These are phyloP conservation scores for Clonostachys sp. DNA, from an alignment of 2,329 filamentous ascomycete species.

Conservation along the genomic window DNA sequence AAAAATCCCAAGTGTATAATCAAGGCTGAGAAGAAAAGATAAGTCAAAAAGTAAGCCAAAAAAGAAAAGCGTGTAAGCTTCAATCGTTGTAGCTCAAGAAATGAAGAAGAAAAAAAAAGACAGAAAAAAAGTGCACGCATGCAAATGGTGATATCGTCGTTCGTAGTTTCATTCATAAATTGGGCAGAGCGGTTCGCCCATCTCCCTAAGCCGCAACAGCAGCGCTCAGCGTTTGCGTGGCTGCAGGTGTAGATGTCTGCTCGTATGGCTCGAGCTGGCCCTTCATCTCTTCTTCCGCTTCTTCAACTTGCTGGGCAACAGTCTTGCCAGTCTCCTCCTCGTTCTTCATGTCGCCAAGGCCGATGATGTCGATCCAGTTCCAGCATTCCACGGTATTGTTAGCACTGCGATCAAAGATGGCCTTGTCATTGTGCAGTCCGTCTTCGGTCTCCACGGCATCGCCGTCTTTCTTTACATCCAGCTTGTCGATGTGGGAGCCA, in stretches of 20 bases:
- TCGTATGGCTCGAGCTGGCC: constrained; percentile 20
- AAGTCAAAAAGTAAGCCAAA: too few relatives aligned
- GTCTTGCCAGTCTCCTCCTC: constrained; percentile 18
- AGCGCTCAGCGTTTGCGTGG: constrained; percentile 2
- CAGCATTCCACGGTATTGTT: constrained; percentile 37
- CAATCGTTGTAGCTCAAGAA: too few relatives aligned
- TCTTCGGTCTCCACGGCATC: constrained; percentile 16
- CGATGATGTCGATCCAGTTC: constrained; percentile 48
- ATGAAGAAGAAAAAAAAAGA: too few relatives aligned
- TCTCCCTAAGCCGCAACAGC: neutral
- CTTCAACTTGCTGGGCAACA: constrained; percentile 21
- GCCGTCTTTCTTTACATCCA: constrained; percentile 11
- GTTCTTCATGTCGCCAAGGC: constrained; percentile 31
- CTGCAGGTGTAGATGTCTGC: neutral
- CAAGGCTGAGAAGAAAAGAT: too few relatives aligned
- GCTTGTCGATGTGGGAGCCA: constrained; percentile 31
- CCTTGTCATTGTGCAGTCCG: constrained; percentile 39
- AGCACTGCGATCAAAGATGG: constrained; percentile 42
- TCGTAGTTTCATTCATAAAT: too few relatives aligned
- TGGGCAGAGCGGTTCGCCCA: too few relatives aligned
- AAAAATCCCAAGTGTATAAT: too few relatives aligned
- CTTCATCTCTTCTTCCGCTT: constrained; percentile 25
- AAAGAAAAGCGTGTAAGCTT: too few relatives aligned
- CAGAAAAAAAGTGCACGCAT: too few relatives aligned
- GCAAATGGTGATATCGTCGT: too few relatives aligned